phyloP scores from a whole-genome alignment of 2,329 filamentous ascomycete genomes.

The Cladosporium sp. region DNA sequence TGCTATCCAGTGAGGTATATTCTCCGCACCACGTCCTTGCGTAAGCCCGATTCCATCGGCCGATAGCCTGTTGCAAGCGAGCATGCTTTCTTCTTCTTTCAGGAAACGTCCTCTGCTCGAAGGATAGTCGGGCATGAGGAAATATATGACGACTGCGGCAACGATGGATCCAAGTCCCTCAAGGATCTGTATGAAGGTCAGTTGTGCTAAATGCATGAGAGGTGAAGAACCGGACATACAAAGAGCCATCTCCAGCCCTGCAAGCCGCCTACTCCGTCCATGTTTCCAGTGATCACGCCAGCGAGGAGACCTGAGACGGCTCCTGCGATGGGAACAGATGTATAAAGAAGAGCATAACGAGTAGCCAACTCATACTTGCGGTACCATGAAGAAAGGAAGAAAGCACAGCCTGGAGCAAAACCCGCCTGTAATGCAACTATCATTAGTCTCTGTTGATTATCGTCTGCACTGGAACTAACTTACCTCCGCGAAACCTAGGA shows the following conservation, averaged over 20 bases:
- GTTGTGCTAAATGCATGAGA: background rate
- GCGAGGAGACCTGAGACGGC: slow-evolving; percentile 53
- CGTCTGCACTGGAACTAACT: background rate
- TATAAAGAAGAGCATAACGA: slow-evolving; percentile 50
- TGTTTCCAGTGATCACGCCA: slow-evolving; percentile 59
- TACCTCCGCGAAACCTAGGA: slow-evolving; percentile 53
- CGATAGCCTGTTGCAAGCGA: slow-evolving; percentile 21
- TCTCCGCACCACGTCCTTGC: background rate
- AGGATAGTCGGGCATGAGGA: slow-evolving; percentile 5
- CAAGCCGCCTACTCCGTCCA: slow-evolving; percentile 56
- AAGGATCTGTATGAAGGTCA: slow-evolving; percentile 4
- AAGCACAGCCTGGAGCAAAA: slow-evolving; percentile 57
- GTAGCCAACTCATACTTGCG: slow-evolving; percentile 28
- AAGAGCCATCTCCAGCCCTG: slow-evolving; percentile 55
- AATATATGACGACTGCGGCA: background rate
- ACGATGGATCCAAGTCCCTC: background rate
- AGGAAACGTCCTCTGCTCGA: background rate
- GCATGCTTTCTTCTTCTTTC: slow-evolving; percentile 23
- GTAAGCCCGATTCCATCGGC: slow-evolving; percentile 23
- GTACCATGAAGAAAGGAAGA: slow-evolving; percentile 62
- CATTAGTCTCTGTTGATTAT: no score
- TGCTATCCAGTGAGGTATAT: slow-evolving; percentile 37
- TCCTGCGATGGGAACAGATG: slow-evolving; percentile 46
- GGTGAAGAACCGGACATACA: background rate
- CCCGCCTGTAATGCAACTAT: slow-evolving; percentile 50